A percentile compares a stretch with the other conserved stretches of the same genome.
Evolutionary conservation across 202 grass and related monocot species (phyloP).

Genomic region (Elaeis oleifera): DNA sequence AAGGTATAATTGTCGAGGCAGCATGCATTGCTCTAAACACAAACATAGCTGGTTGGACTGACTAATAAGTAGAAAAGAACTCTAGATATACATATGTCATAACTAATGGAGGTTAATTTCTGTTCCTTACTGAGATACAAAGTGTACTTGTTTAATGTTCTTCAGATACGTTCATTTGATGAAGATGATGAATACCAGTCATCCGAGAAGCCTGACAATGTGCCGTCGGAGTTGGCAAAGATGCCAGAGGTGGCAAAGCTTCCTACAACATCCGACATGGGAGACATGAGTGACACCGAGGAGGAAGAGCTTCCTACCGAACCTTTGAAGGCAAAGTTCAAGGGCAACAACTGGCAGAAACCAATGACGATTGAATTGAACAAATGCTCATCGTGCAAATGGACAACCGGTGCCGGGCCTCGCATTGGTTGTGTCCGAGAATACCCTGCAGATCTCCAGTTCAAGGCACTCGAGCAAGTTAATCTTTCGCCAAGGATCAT

Average conservation of each 20-base stretch:
- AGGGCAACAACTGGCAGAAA: background rate
- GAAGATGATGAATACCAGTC: constrained; percentile 53
- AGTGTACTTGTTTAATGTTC: background rate
- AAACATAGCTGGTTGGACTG: too few relatives aligned
- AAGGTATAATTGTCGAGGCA: constrained; percentile 35
- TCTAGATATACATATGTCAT: too few relatives aligned
- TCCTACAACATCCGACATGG: background rate
- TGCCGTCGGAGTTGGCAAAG: constrained; percentile 15
- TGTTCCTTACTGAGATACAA: too few relatives aligned
- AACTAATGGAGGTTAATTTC: too few relatives aligned
- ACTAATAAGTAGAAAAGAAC: too few relatives aligned
- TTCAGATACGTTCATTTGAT: constrained; percentile 55
- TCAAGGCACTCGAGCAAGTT: constrained; percentile 84
- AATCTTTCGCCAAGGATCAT: constrained; percentile 66
- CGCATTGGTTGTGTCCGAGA: constrained; percentile 86
- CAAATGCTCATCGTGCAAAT: constrained; percentile 36
- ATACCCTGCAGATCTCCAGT: constrained; percentile 80
- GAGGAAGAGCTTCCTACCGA: constrained; percentile 10
- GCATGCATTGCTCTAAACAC: too few relatives aligned
- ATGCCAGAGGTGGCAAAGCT: background rate
- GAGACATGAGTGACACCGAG: constrained; percentile 42
- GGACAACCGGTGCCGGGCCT: constrained; percentile 41
- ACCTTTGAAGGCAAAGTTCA: background rate
- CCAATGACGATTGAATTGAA: constrained; percentile 6
- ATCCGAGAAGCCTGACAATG: constrained; percentile 10